A percentile compares a stretch with the other conserved stretches of the same genome.
Evolutionary conservation across 2,329 filamentous ascomycete genomes (phyloP).

Genomic region (Laburnicola sp.): DNA sequence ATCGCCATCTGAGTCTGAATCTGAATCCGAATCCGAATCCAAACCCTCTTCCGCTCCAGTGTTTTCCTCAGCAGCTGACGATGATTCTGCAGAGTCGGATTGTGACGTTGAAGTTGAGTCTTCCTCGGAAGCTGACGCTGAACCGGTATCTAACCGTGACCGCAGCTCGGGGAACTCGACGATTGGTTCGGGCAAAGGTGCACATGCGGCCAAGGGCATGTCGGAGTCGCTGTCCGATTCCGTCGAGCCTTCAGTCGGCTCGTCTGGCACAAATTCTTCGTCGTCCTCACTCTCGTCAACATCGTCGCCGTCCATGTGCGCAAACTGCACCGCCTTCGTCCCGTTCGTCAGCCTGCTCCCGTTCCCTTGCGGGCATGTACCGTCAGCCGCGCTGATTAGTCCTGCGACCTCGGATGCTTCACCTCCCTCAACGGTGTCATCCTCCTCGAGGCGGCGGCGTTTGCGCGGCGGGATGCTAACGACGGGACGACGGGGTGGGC

Average conservation of each 20-base stretch:
- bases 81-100: constrained; percentile 28
- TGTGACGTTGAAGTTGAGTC: constrained; percentile 10
- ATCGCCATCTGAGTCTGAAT: constrained; percentile 15
- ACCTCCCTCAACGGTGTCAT: constrained; percentile 27
- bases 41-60: constrained; percentile 15
- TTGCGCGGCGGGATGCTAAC: constrained; percentile 76
- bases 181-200: not conserved
- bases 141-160: no score
- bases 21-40: constrained; percentile 35
- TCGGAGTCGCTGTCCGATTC: constrained; percentile 12
- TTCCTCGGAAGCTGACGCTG: no score
- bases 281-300: constrained; percentile 32
- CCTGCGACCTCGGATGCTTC: constrained; percentile 15
- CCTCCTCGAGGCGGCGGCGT: constrained; percentile 50
- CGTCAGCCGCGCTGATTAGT: constrained; percentile 18
- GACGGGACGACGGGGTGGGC: constrained; percentile 63
- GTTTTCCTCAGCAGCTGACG: constrained; percentile 19
- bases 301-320: constrained; percentile 15
- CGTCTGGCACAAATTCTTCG: constrained; percentile 32
- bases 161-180: no score
- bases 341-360: not conserved
- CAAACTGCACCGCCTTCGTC: constrained; percentile 31
- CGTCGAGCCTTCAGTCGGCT: constrained; percentile 21
- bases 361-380: not conserved
- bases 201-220: constrained; percentile 19